Percentiles rank a stretch among this genome's conserved stretches.
Evolutionary conservation across 2,329 filamentous ascomycete species (phyloP).

Genomic region (Berkeleyomyces basicola): DNA sequence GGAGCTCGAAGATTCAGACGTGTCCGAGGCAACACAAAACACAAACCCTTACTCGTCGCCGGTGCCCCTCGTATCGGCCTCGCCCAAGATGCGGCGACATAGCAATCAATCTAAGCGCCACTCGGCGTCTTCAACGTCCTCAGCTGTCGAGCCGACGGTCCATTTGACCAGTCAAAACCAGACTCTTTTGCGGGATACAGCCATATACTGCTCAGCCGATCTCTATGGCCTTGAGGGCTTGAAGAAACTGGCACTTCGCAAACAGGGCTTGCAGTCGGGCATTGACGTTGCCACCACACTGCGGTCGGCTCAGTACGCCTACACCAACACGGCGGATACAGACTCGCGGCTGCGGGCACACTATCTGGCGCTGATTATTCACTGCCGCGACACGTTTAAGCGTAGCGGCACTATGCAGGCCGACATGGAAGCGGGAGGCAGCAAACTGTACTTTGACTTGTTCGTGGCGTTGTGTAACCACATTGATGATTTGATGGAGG

Average conservation of each 20-base stretch:
- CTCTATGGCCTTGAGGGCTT: conserved; percentile 83
- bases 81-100: neutral
- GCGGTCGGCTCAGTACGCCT: conserved; percentile 84
- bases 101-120: neutral
- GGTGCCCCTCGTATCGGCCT: neutral
- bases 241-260: conserved; percentile 78
- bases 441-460: conserved; percentile 92
- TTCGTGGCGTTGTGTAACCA: conserved; percentile 98
- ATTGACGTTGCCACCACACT: conserved; percentile 87
- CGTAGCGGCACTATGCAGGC: conserved; percentile 96
- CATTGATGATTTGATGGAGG: conserved; percentile 86
- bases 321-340: conserved; percentile 83
- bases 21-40: conserved; percentile 28
- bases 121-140: neutral
- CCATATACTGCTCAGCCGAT: conserved; percentile 84
- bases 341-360: conserved; percentile 89
- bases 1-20: conserved; percentile 60
- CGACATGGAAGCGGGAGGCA: conserved; percentile 86
- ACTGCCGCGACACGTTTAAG: conserved; percentile 95
- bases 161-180: conserved; percentile 59
- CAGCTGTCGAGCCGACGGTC: conserved; percentile 48
- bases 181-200: conserved; percentile 76
- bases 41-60: conserved; percentile 30
- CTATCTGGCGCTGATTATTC: conserved; percentile 93
- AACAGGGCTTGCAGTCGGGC: conserved; percentile 84